Base-by-base conservation (phyloP, 1,284 basidiomycete genomes). In the Heliocybe sulcata region DNA sequence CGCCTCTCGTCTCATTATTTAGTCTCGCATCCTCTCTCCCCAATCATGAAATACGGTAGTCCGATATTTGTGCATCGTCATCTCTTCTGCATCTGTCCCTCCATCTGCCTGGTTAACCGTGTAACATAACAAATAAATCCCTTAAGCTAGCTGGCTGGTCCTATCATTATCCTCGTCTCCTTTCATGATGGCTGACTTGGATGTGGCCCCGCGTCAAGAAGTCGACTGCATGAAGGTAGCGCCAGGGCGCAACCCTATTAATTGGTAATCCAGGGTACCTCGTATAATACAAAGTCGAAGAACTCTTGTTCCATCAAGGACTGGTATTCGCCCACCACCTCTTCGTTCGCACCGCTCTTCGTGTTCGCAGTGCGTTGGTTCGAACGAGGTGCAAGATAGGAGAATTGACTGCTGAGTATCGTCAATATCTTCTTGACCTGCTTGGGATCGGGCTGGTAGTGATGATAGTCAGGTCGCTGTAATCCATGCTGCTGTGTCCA, bases 221-320 rank as follows among this genome's bases (percentile, higher is more conserved):
- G n/a, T n/a, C n/a, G n/a, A n/a, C n/a, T n/a, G n/a, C n/a, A n/a
- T n/a, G n/a, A n/a, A n/a, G n/a, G n/a, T n/a, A 38, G 35, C 35
- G 11, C 35, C 11, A 11, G 19, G 11, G 54, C 58, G 57, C 57
- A 54, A 55, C n/a, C 55, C 27, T 16, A 57, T 70, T 71, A 83
- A 60, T 79, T 75, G 29, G 82, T 67, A 58, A 92, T 87, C 88
- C 88, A 91, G 50, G 90, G 90, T 56, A 92, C 80, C 64, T 91
- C 93, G 66, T 87, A 94, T 64, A 96, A 68, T 45, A 96, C 92
- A 65, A 96, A 97, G 72, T 95, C 92, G 67, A 89, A 93, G 70
- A 90, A 91, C 69, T 98, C 94, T 68, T 94, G 90, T 65, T 98
- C 94, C 79, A 98, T 82, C 42, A 98, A 73, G 23, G 83, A 82